A percentile compares a stretch with the other conserved stretches of the same genome.
Evolutionary conservation across 345 rosid genomes (phyloP).

Genomic region (Camelina neglecta): DNA sequence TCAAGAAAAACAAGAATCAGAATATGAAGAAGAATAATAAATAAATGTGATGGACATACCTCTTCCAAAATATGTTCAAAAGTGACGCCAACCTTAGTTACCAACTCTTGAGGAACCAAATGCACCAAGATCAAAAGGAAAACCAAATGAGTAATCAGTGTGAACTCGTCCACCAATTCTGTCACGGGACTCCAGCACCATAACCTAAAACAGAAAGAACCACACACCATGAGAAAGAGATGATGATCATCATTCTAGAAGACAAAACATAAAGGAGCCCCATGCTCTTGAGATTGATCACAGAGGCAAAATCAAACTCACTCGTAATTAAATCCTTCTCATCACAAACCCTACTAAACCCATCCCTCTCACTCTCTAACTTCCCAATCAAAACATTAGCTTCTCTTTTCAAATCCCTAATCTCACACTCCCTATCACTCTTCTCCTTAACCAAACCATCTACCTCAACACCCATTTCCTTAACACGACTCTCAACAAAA

Average conservation of each 20-base stretch:
- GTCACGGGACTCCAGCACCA: constrained; percentile 82
- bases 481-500: constrained; percentile 52
- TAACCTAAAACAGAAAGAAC: constrained; percentile 54
- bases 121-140: constrained; percentile 97
- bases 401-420: constrained; percentile 52
- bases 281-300: too few species aligned
- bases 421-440: constrained; percentile 49
- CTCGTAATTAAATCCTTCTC: constrained; percentile 61
- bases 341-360: constrained; percentile 38
- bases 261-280: background rate
- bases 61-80: constrained; percentile 83
- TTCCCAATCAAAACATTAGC: constrained; percentile 40
- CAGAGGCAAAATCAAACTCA: constrained; percentile 30
- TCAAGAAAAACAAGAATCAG: background rate
- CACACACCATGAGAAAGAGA: constrained; percentile 14
- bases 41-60: constrained; percentile 45
- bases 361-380: constrained; percentile 53
- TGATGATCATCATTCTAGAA: background rate
- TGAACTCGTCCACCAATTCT: constrained; percentile 87
- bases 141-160: constrained; percentile 85
- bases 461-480: constrained; percentile 46
- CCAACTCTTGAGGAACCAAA: constrained; percentile 95
- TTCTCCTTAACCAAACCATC: constrained; percentile 48
- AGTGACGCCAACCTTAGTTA: constrained; percentile 67
- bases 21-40: background rate